Conservation (phyloP, 768 basidiomycete genomes). For the Naematelia encephala region DNA sequence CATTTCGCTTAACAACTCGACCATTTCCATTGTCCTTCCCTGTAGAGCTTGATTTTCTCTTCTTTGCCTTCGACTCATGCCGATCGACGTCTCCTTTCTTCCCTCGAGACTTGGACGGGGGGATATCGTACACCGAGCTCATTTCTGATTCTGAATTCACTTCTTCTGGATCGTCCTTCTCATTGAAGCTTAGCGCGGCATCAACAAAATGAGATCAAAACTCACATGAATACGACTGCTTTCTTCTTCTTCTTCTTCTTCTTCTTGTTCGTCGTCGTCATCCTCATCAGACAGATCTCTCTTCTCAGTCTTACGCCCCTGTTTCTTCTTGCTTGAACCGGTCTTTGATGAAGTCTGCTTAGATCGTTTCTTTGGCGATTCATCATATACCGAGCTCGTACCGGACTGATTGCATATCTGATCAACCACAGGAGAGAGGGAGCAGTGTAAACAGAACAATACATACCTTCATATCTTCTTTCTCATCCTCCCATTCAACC, state of each 20-base stretch:
- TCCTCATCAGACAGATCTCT: neutral
- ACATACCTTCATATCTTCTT: too few relatives aligned
- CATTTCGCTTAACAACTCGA: neutral
- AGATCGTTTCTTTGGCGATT: neutral
- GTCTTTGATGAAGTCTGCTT: neutral
- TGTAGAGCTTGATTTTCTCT: neutral
- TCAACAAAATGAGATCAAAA: too few relatives aligned
- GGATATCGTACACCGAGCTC: conserved; percentile 34
- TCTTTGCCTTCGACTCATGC: neutral
- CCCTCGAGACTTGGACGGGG: conserved; percentile 8
- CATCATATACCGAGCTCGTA: neutral
- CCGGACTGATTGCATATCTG: too few relatives aligned
- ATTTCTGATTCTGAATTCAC: conserved; percentile 30
- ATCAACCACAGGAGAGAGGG: too few relatives aligned
- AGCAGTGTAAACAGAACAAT: too few relatives aligned
- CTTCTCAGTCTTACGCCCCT: neutral
- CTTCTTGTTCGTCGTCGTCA: neutral
- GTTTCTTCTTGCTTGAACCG: neutral
- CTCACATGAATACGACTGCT: neutral
- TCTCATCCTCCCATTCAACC: too few relatives aligned
- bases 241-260: neutral
- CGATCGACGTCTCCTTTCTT: conserved; percentile 5
- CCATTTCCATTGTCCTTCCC: conserved; percentile 4
- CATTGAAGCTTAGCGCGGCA: too few relatives aligned
- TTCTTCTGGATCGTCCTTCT: conserved; percentile 2